Base-by-base conservation (phyloP, 2,329 filamentous ascomycete genomes). In the Talaromyces sp. region DNA sequence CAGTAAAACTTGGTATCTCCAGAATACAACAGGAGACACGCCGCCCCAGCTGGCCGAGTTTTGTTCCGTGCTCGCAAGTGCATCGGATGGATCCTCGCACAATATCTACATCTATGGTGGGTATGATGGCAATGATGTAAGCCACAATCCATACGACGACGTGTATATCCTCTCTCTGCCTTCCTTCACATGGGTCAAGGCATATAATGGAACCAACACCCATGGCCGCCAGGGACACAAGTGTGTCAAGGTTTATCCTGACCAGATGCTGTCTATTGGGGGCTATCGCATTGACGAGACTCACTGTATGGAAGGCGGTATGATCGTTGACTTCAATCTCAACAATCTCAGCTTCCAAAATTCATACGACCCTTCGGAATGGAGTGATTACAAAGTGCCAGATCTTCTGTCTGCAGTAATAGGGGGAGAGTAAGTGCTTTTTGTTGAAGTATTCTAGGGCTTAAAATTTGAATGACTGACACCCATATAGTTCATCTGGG, bases 91-190 rank as follows among this genome's bases (percentile, higher is more conserved):
- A 3, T 73, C 70, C 6, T 76, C 73, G 0, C 73, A 79, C 47
- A 80, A 80, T 48, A 77, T 82, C 36, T 76, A 78, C 46, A 68
- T 82, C 44, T 82, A 81, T 50, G 80, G 80, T 16, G 80, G 80
- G 7, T 69, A 67, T 27, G 67, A 77, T 51, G 73, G 64, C 13
- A 58, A 67, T 10, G 53, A 65, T 9, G 57, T 56, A 16, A 70
- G 66, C 0, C 50, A 53, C 3, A 52, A 32, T 7, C 65, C 71
- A 0, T 72, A 64, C 22, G 79, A 81, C 48, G 77, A 80, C n/a
- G 60, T 62, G 2, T 62, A 62, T 44, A 59, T 63, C 19, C 35
- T 63, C 16, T 61, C 61, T 3, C n/a, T 62, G 4, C 61, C 60
- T 8, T 62, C 60, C 11, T 63, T 63, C 35, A 58, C 30, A 8